These are phyloP conservation scores for Kodamaea laetipori DNA, from an alignment of 805 yeast species.

Conservation along the genomic window DNA sequence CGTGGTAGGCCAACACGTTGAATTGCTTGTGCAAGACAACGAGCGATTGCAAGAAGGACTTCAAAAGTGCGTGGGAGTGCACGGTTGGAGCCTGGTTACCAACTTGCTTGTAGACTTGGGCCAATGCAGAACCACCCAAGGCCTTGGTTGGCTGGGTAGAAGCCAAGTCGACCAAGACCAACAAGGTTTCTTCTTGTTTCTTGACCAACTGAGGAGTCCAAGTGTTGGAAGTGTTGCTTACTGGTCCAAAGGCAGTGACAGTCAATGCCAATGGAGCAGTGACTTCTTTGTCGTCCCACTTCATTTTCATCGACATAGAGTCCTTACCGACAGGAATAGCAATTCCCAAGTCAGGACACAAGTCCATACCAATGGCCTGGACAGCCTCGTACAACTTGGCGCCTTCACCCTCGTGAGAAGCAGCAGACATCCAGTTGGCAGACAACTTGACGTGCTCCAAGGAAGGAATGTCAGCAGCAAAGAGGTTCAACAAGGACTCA, in stretches of 20 bases:
- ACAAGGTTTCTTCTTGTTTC: slow-evolving; percentile 51
- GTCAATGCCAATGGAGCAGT: slow-evolving; percentile 93
- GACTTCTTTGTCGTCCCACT: slow-evolving; percentile 91
- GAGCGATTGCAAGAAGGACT: slow-evolving; percentile 68
- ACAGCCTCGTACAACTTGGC: slow-evolving; percentile 94
- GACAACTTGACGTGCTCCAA: slow-evolving; percentile 79
- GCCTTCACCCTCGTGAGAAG: slow-evolving; percentile 94
- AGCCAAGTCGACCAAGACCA: slow-evolving; percentile 82
- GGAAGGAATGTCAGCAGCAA: slow-evolving; percentile 84
- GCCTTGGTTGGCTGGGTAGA: slow-evolving; percentile 48
- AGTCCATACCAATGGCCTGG: slow-evolving; percentile 89
- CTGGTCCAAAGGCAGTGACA: slow-evolving; percentile 90
- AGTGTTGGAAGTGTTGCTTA: slow-evolving; percentile 77
- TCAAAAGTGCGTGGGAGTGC: slow-evolving; percentile 62
- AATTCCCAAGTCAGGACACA: slow-evolving; percentile 90
- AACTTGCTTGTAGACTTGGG: slow-evolving; percentile 88
- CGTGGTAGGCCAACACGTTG: slow-evolving; percentile 87
- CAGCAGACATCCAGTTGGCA: slow-evolving; percentile 99
- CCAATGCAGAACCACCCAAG: slow-evolving; percentile 91
- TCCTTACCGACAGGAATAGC: slow-evolving; percentile 98
- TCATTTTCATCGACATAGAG: slow-evolving; percentile 99
- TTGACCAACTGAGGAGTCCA: slow-evolving; percentile 89
- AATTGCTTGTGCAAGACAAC: slow-evolving; percentile 67
- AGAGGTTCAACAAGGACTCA: slow-evolving; percentile 83
- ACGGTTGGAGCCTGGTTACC: slow-evolving; percentile 86